Conservation (phyloP, 2,329 filamentous ascomycete species). For the Paraconiothyrium brasiliense region DNA sequence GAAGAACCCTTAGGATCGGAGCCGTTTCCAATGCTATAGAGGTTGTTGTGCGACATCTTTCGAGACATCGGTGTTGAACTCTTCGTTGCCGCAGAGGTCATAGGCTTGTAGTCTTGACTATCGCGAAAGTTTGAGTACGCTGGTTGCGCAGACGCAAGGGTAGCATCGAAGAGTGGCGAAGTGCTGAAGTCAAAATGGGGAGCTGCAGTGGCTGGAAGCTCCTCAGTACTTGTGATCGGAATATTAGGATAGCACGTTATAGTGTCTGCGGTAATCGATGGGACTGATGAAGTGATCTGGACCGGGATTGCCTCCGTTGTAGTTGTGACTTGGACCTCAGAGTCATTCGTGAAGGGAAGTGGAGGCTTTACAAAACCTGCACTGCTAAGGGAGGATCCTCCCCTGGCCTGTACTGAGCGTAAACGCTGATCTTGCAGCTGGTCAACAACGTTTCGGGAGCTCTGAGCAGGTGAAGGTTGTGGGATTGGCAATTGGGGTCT, state of each 20-base stretch:
- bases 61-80: constrained; percentile 34
- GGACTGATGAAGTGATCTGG: constrained; percentile 17
- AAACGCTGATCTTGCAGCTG: constrained; percentile 44
- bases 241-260: constrained; percentile 24
- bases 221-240: constrained; percentile 20
- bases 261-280: constrained; percentile 21
- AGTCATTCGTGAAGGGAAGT: constrained; percentile 30
- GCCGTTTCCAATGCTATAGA: constrained; percentile 53
- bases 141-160: constrained; percentile 28
- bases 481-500: constrained; percentile 43
- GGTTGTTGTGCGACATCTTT: constrained; percentile 43
- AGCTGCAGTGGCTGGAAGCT: constrained; percentile 18
- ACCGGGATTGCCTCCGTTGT: constrained; percentile 21
- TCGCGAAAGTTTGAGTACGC: constrained; percentile 38
- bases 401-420: constrained; percentile 34
- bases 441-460: constrained; percentile 39
- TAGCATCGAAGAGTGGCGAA: constrained; percentile 32
- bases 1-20: constrained; percentile 44
- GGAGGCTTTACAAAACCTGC: constrained; percentile 31
- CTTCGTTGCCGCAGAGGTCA: constrained; percentile 29
- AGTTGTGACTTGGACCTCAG: constrained; percentile 9
- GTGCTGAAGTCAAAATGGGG: constrained; percentile 38
- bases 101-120: constrained; percentile 26
- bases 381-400: constrained; percentile 18
- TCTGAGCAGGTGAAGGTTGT: constrained; percentile 38